Percentiles rank a stretch among this genome's conserved stretches.
phyloP scores from a whole-genome alignment of 345 rosid species.

The Chamaenerion angustifolium region DNA sequence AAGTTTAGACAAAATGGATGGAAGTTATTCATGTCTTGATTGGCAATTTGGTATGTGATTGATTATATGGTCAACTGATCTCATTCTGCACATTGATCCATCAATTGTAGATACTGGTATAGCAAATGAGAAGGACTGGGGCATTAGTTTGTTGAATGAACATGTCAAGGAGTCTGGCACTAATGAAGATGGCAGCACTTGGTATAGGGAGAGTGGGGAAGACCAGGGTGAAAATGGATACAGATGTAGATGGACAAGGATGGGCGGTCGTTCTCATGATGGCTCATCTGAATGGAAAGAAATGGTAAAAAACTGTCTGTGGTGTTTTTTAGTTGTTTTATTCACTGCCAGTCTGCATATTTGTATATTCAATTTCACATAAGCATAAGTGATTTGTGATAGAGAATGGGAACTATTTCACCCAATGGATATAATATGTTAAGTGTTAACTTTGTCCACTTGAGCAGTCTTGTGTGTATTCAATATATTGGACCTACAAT shows the following conservation, averaged over 20 bases:
- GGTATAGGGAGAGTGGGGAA: slow-evolving; percentile 88
- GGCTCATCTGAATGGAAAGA: slow-evolving; percentile 89
- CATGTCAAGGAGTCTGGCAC: slow-evolving; percentile 72
- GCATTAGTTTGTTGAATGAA: slow-evolving; percentile 68
- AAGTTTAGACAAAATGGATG: slow-evolving; percentile 2
- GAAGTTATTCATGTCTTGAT: slow-evolving; percentile 1
- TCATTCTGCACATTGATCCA: neutral
- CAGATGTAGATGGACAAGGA: slow-evolving; percentile 92
- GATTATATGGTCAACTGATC: no score
- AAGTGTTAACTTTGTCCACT: no score
- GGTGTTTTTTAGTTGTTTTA: no score
- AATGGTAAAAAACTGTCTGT: slow-evolving; percentile 39
- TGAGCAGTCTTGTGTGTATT: no score
- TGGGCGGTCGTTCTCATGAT: slow-evolving; percentile 83
- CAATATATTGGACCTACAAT: no score
- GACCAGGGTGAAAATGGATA: slow-evolving; percentile 76
- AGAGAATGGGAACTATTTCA: no score
- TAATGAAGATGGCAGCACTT: slow-evolving; percentile 84
- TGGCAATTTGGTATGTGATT: neutral
- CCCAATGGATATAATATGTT: no score
- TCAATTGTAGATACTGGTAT: slow-evolving; percentile 77
- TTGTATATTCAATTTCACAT: no score
- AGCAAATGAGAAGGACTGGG: slow-evolving; percentile 99
- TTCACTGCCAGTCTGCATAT: no score
- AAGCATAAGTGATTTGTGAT: no score